These are phyloP conservation scores for Euphorbia pulcherrima DNA, from an alignment of 345 rosid genomes.

Conservation along the genomic window DNA sequence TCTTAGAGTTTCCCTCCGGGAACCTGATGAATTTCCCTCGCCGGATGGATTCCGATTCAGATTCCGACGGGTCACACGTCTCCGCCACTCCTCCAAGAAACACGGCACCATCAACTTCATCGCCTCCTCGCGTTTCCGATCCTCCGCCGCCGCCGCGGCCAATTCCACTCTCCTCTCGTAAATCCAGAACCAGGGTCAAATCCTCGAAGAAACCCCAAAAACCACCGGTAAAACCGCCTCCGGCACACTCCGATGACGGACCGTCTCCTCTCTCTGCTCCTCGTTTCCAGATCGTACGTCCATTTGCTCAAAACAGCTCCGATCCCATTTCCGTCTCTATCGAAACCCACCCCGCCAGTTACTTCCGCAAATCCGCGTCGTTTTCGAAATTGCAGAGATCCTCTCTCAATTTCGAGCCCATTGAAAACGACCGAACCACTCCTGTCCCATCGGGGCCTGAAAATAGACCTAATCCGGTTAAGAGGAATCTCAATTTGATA, in stretches of 20 bases:
- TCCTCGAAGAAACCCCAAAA: conserved; percentile 20
- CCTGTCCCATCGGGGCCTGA: neutral
- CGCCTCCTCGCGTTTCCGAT: neutral
- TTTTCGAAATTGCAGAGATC: conserved; percentile 54
- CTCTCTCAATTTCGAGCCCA: conserved; percentile 41
- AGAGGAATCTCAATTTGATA: conserved; percentile 60
- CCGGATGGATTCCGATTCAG: conserved; percentile 70
- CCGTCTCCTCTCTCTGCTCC: conserved; percentile 33
- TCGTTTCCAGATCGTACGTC: conserved; percentile 62
- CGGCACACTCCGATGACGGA: conserved; percentile 17
- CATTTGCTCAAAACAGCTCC: conserved; percentile 21
- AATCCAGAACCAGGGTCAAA: conserved; percentile 22
- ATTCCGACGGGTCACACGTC: conserved; percentile 80
- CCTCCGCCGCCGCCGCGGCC: conserved; percentile 2
- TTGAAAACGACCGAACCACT: conserved; percentile 3
- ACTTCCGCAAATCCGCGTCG: conserved; percentile 52
- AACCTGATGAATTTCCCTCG: neutral
- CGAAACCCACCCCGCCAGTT: conserved; percentile 49
- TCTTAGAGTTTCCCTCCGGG: conserved; percentile 2
- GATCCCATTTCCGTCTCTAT: conserved; percentile 25
- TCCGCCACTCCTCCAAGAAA: conserved; percentile 87
- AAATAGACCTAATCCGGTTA: neutral
- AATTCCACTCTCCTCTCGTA: conserved; percentile 20
- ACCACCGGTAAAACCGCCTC: conserved; percentile 21
- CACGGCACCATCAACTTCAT: conserved; percentile 27